phyloP scores from a whole-genome alignment of 2,329 filamentous ascomycete species.

The Curvularia sp. region DNA sequence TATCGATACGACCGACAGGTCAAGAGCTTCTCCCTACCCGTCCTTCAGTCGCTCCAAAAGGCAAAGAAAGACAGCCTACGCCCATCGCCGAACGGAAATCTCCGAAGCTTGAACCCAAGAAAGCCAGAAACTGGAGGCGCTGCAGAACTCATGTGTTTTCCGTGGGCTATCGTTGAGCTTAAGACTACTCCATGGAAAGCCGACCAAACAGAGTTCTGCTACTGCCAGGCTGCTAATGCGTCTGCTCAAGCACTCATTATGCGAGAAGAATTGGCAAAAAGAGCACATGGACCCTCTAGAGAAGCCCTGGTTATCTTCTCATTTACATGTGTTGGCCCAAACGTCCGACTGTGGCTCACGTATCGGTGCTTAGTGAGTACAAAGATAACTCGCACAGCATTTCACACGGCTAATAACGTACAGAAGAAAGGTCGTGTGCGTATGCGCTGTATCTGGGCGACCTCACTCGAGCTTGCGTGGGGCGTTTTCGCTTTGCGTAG shows the following conservation, averaged over 20 bases:
- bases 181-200: not conserved
- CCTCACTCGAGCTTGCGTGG: slow-evolving; percentile 25
- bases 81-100: not conserved
- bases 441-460: slow-evolving; percentile 28
- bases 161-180: slow-evolving; percentile 26
- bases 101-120: not conserved
- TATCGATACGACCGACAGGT: not conserved
- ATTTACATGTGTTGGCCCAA: slow-evolving; percentile 25
- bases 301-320: slow-evolving; percentile 18
- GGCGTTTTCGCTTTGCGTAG: slow-evolving; percentile 20
- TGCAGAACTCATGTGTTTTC: slow-evolving; percentile 22
- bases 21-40: not conserved
- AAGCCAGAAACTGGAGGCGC: not conserved
- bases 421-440: not conserved
- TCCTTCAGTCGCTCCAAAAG: not conserved
- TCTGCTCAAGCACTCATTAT: slow-evolving; percentile 20
- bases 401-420: not conserved
- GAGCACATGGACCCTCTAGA: not conserved
- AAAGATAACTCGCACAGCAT: not conserved
- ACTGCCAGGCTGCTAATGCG: slow-evolving; percentile 29
- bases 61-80: not conserved
- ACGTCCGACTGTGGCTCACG: slow-evolving; percentile 25
- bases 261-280: slow-evolving; percentile 14
- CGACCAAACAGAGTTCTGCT: slow-evolving; percentile 13
- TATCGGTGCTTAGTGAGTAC: slow-evolving; percentile 15